Evolutionary conservation across 257 asterid genomes (phyloP), one percentile per base, ranked within the genome.

Genomic region (Nicotiana paniculata): DNA sequence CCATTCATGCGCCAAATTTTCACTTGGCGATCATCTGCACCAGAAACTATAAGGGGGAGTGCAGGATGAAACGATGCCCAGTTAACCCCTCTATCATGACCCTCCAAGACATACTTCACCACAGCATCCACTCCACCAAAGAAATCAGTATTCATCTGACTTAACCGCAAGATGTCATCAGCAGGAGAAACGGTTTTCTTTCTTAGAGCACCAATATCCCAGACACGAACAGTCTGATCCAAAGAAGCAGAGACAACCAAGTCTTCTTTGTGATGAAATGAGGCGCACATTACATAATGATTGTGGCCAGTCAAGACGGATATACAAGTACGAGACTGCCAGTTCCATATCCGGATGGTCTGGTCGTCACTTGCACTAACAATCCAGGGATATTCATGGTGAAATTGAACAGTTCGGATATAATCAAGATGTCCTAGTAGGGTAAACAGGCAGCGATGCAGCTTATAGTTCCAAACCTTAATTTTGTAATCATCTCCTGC

Each of bases 81-180:
- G 86, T 94, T 96, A 79, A 96, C 99, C 62, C 99, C 98, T 85
- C 98, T 89, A 70, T 94, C 98, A 83, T 96, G 99, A 77, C 99
- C 99, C 85, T 96, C 99, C 89, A 96, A 83, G 43, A 96, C 98
- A 90, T 96, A 96, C 90, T 96, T 96, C 82, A 96, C 99, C 79
- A 96, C 99, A 83, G 98, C 99, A 92, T 96, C 98, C 84, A 96
- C 98, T 74, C 98, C 98, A 80, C 99, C 99, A 88, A 94, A 96
- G 88, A 96, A 92, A 80, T 96, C 99, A 0, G 98, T 78, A 82
- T 94, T 96, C 99, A 94, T 93, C 86, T 94, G 98, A 57, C 98
- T 91, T 83, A 94, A 69, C 8, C 98, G 88, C 59, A 96, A 81
- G 81, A 93, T 90, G 83, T 96, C 99, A 90, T 96, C 98, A 86